Evolutionary conservation across 1,139 yeast species (phyloP).

Genomic region (Kazachstania sp.): DNA sequence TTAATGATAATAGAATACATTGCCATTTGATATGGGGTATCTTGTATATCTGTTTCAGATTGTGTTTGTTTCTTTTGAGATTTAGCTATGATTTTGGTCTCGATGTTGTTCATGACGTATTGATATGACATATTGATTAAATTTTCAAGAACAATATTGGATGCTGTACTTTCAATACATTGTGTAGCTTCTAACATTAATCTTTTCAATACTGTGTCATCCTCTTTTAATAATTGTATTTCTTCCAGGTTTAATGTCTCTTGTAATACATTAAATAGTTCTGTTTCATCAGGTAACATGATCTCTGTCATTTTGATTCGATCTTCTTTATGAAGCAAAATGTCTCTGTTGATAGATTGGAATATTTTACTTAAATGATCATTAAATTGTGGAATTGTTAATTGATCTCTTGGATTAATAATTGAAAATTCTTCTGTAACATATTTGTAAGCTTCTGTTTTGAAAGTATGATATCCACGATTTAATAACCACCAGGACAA

Average conservation of each 20-base stretch:
- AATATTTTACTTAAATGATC: slow-evolving; percentile 29
- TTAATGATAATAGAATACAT: slow-evolving; percentile 23
- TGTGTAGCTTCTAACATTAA: slow-evolving; percentile 44
- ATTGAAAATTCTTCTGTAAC: slow-evolving; percentile 56
- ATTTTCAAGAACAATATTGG: slow-evolving; percentile 10
- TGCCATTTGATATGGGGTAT: slow-evolving; percentile 21
- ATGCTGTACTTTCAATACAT: slow-evolving; percentile 21
- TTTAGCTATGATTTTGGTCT: slow-evolving; percentile 23
- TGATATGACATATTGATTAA: slow-evolving; percentile 25
- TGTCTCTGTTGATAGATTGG: slow-evolving; percentile 35
- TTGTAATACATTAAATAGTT: slow-evolving; percentile 34
- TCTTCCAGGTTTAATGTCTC: slow-evolving; percentile 35
- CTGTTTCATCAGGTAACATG: slow-evolving; percentile 28
- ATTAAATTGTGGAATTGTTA: slow-evolving; percentile 54
- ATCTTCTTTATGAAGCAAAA: slow-evolving; percentile 12
- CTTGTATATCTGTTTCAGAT: slow-evolving; percentile 8
- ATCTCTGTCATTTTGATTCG: slow-evolving; percentile 11
- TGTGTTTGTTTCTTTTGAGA: slow-evolving; percentile 17
- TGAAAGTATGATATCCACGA: slow-evolving; percentile 65
- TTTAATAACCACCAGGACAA: slow-evolving; percentile 93
- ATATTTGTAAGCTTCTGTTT: slow-evolving; percentile 45
- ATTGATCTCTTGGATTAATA: slow-evolving; percentile 64
- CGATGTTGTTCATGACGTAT: slow-evolving; percentile 21
- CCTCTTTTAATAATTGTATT: slow-evolving; percentile 19
- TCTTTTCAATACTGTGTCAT: slow-evolving; percentile 25